phyloP scores from a whole-genome alignment of 768 basidiomycete species.

The Rhodosporidiobolus odoratus region DNA sequence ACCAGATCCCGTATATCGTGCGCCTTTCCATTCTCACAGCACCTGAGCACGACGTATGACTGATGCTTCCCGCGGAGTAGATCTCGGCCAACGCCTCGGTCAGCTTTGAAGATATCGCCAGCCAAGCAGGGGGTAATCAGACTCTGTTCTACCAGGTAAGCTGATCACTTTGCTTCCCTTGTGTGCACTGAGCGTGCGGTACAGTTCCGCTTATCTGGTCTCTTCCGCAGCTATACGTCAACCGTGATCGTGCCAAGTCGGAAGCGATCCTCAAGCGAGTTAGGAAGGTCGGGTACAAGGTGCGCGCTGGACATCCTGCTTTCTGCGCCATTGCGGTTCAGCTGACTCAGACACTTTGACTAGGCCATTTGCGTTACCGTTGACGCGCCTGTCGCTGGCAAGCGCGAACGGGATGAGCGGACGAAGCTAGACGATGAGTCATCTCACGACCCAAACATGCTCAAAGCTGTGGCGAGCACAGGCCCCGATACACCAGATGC shows the following conservation, averaged over 20 bases:
- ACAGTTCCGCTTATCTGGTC: not conserved
- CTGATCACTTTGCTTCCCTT: constrained; percentile 2
- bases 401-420: constrained; percentile 56
- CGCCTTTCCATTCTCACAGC: constrained; percentile 1
- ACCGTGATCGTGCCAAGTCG: constrained; percentile 62
- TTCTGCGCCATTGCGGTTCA: not conserved
- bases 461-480: constrained; percentile 11
- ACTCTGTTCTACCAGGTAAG: constrained; percentile 49
- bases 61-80: constrained; percentile 38
- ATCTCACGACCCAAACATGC: constrained; percentile 23
- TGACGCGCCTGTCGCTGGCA: constrained; percentile 76
- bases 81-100: constrained; percentile 49
- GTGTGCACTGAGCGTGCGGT: not conserved
- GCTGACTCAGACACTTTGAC: too few species aligned
- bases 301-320: not conserved
- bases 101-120: constrained; percentile 44
- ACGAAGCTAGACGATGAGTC: constrained; percentile 36
- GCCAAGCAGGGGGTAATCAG: constrained; percentile 37
- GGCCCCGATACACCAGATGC: constrained; percentile 15
- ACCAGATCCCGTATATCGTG: constrained; percentile 42
- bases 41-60: not conserved
- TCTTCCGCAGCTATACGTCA: constrained; percentile 62
- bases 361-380: constrained; percentile 81
- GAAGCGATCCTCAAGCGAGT: constrained; percentile 66
- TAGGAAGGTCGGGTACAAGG: constrained; percentile 61